Base-by-base conservation (phyloP, 2,329 filamentous ascomycete genomes). In the Cordyceps javanica region DNA sequence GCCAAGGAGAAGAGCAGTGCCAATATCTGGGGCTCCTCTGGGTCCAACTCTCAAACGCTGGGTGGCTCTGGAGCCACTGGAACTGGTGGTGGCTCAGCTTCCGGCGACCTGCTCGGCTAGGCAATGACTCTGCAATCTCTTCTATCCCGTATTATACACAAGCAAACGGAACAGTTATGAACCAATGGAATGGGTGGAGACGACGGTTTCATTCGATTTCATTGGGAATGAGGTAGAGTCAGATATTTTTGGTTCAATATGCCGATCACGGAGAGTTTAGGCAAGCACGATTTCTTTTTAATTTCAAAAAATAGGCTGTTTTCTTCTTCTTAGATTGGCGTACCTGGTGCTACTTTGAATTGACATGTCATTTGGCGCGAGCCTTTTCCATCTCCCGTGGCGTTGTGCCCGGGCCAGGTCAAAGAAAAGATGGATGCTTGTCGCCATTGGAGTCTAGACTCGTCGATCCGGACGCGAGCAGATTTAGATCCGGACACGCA, bases 1-100 rank as follows among this genome's bases (percentile, higher is more conserved):
- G 93, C 92, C n/a, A 97, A 97, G 78, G 91, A 97, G 74, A 97
- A 97, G 81, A 94, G 91, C 59, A 91, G 87, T 65, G 91, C 92
- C 16, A 91, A 92, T 8, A 90, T 99, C 62, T 99, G 95, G 91
- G 94, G 93, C 19, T 82, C 89, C 0, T 80, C 88, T 16, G 78
- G 48, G 58, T 66, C n/a, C 69, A 55, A 55, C 32, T 48, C 53
- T 48, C 53, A 55, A 39, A 55, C 42, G 8, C 16, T 41, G 36
- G 44, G 50, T 39, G 60, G 56, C 57, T 58, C 62, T 41, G 55
- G 55, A n/a, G 54, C 60, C n/a, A n/a, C n/a, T 41, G 51, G 51
- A 34, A 53, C 54, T 32, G 61, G 67, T 58, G 69, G 70, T 56
- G 77, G 75, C 7, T 70, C 72, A 60, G 70, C 69, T 21, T 69